Conservation (phyloP, 352 stramenopile genomes). For the Pythium pectinolyticum region DNA sequence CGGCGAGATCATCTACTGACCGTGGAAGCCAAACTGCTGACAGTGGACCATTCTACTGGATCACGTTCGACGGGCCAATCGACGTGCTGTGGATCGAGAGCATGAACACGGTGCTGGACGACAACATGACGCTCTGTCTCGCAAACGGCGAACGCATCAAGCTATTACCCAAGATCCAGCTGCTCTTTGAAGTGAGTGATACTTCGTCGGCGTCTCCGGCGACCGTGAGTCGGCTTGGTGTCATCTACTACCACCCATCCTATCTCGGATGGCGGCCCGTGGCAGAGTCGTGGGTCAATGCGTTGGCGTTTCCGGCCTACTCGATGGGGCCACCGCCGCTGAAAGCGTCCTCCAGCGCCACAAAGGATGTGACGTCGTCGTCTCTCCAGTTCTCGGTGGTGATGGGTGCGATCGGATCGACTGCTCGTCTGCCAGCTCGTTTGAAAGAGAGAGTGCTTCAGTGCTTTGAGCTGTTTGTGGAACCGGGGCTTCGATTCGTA, state of each 20-base stretch:
- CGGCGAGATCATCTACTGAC: constrained; percentile 13
- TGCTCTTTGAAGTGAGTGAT: constrained; percentile 93
- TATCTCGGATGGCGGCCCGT: constrained; percentile 67
- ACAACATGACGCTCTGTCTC: constrained; percentile 91
- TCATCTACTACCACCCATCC: constrained; percentile 86
- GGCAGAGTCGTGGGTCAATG: constrained; percentile 62
- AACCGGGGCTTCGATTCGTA: constrained; percentile 52
- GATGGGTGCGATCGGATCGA: background rate
- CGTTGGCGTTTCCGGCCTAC: constrained; percentile 31
- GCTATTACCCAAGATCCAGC: constrained; percentile 82
- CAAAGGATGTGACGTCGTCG: constrained; percentile 13
- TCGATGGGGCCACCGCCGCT: constrained; percentile 5
- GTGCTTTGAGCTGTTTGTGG: constrained; percentile 69
- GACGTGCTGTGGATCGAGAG: constrained; percentile 86
- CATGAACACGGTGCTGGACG: constrained; percentile 89
- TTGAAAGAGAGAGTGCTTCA: constrained; percentile 42
- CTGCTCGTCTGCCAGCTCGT: constrained; percentile 33
- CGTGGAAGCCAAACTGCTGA: constrained; percentile 8
- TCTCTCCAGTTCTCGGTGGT: background rate
- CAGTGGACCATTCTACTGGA: constrained; percentile 69
- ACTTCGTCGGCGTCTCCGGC: constrained; percentile 89
- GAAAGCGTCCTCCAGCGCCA: constrained; percentile 1
- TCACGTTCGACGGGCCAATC: constrained; percentile 83
- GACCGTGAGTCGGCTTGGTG: constrained; percentile 90
- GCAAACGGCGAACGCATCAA: constrained; percentile 89